Percentiles rank a stretch among this genome's conserved stretches.
phyloP scores from a whole-genome alignment of 2,329 filamentous ascomycete species.

The Phaeosphaeria sp. region DNA sequence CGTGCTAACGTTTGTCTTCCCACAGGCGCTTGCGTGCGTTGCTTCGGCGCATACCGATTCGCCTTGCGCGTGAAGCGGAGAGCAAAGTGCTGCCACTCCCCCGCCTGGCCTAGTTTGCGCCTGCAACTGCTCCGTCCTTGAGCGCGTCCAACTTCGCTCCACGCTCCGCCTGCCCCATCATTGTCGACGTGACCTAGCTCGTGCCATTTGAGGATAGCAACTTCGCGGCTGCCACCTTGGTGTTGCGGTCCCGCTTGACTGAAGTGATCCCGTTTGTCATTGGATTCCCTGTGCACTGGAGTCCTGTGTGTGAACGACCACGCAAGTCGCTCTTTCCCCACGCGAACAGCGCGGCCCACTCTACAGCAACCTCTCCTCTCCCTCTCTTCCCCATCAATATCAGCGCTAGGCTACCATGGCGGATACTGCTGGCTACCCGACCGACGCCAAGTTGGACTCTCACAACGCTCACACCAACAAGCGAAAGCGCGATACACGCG shows the following conservation, averaged over 20 bases:
- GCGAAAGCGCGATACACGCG: slow-evolving; percentile 55
- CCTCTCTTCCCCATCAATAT: slow-evolving; percentile 7
- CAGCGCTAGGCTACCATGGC: slow-evolving; percentile 34
- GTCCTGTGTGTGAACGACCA: slow-evolving; percentile 3
- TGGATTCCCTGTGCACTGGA: slow-evolving; percentile 12
- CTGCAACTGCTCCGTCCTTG: slow-evolving; percentile 22
- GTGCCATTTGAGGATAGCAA: slow-evolving; percentile 1
- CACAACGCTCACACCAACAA: slow-evolving; percentile 48
- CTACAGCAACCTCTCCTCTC: slow-evolving; percentile 15
- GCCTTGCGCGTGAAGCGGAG: slow-evolving; percentile 33
- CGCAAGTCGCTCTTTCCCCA: neutral
- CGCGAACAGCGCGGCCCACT: neutral
- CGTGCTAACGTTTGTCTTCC: slow-evolving; percentile 47
- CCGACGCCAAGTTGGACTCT: slow-evolving; percentile 43
- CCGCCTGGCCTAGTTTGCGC: slow-evolving; percentile 29
- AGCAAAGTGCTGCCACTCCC: slow-evolving; percentile 28
- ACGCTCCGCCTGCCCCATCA: slow-evolving; percentile 3
- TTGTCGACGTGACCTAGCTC: neutral
- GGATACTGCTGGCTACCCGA: slow-evolving; percentile 48
- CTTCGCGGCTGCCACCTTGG: slow-evolving; percentile 28
- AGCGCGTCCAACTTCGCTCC: slow-evolving; percentile 25
- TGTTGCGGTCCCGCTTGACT: slow-evolving; percentile 21
- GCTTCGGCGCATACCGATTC: slow-evolving; percentile 30
- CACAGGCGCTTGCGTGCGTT: slow-evolving; percentile 34
- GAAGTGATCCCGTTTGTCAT: slow-evolving; percentile 21